These are phyloP conservation scores for Fragilariopsis cylindrus DNA, from an alignment of 108 stramenopile species.

Conservation along the genomic window DNA sequence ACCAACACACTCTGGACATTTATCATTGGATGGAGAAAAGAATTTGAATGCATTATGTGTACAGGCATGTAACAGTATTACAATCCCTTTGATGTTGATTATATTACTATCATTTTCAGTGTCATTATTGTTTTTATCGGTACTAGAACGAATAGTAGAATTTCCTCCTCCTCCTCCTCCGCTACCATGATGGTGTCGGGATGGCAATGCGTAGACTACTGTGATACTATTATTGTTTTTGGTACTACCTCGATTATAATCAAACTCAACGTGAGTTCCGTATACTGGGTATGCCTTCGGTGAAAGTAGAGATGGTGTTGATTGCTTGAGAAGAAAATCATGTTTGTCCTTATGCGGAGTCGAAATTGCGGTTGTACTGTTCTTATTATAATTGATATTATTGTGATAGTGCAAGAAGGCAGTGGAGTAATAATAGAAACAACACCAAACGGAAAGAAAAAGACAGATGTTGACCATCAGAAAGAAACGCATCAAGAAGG, in stretches of 20 bases:
- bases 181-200: neutral
- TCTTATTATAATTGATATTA: too few relatives aligned
- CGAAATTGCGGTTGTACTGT: too few relatives aligned
- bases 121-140: neutral
- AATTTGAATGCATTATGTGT: slow-evolving; percentile 51
- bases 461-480: too few relatives aligned
- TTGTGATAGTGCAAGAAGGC: too few relatives aligned
- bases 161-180: neutral
- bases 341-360: too few relatives aligned
- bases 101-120: neutral
- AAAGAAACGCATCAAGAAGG: too few relatives aligned
- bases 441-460: too few relatives aligned
- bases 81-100: slow-evolving; percentile 25
- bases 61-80: slow-evolving; percentile 48
- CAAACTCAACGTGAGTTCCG: slow-evolving; percentile 1
- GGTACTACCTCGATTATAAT: neutral
- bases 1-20: slow-evolving; percentile 47
- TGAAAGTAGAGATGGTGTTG: neutral
- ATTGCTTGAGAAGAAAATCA: neutral
- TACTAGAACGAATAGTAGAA: neutral
- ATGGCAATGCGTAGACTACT: neutral
- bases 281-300: neutral
- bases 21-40: slow-evolving; percentile 34
- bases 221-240: neutral
- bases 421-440: too few relatives aligned